Evolutionary conservation across 805 yeast genomes (phyloP).

Genomic region (Ogataea ganodermae): DNA sequence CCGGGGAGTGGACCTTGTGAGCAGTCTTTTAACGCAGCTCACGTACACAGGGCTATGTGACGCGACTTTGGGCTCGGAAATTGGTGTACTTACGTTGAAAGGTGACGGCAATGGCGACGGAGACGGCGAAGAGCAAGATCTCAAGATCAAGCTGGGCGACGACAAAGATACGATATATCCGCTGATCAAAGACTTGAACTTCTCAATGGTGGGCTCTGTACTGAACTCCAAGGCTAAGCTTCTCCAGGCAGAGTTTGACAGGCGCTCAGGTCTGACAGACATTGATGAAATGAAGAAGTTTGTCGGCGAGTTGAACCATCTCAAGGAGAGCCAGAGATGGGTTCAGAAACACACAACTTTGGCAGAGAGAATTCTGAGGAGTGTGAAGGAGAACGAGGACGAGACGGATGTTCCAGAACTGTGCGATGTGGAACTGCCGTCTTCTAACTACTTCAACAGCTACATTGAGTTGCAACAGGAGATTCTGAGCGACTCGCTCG

Average conservation of each 20-base stretch:
- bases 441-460: constrained; percentile 40
- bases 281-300: constrained; percentile 68
- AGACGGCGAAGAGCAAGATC: constrained; percentile 4
- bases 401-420: constrained; percentile 18
- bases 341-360: constrained; percentile 72
- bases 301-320: constrained; percentile 65
- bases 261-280: constrained; percentile 55
- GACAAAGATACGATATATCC: constrained; percentile 49
- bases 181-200: constrained; percentile 64
- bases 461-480: constrained; percentile 70
- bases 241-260: constrained; percentile 69
- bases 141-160: constrained; percentile 31
- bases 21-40: constrained; percentile 73
- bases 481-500: constrained; percentile 54
- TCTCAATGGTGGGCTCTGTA: constrained; percentile 74
- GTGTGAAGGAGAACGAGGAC: constrained; percentile 24
- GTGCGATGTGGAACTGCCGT: constrained; percentile 23
- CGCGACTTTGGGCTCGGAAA: constrained; percentile 59
- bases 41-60: constrained; percentile 82
- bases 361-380: constrained; percentile 62
- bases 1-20: constrained; percentile 69
- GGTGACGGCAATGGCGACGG: constrained; percentile 16
- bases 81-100: constrained; percentile 35
- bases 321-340: constrained; percentile 67
- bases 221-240: constrained; percentile 70